Evolutionary conservation across 192 early-diverging fungal genomes (phyloP).

Genomic region (Gorgonomyces haynaldii): DNA sequence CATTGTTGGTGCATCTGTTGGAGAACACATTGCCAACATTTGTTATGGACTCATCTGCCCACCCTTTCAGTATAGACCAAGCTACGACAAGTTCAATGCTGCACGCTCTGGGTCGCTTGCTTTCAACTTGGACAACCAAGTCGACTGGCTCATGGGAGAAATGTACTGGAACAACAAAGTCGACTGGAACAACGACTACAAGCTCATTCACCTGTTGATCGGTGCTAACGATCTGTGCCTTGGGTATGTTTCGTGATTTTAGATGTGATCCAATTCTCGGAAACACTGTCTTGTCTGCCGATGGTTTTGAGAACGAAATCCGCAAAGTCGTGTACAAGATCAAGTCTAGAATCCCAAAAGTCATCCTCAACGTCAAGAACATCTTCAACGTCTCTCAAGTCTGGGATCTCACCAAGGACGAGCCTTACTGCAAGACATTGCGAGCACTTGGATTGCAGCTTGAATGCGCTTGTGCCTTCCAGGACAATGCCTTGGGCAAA

Average conservation of each 20-base stretch:
- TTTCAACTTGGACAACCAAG: slow-evolving; percentile 28
- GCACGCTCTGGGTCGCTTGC: not conserved
- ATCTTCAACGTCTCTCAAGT: slow-evolving; percentile 28
- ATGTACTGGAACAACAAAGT: slow-evolving; percentile 17
- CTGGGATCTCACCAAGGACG: slow-evolving; percentile 18
- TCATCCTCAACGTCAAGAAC: slow-evolving; percentile 33
- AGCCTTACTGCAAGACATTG: slow-evolving; percentile 14
- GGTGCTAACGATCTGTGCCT: slow-evolving; percentile 49
- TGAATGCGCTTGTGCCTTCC: slow-evolving; percentile 11
- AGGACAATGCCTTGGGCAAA: slow-evolving; percentile 7
- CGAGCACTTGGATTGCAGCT: slow-evolving; percentile 15
- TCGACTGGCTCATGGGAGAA: slow-evolving; percentile 31
- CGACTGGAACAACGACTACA: slow-evolving; percentile 31
- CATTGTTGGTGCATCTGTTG: slow-evolving; percentile 25
- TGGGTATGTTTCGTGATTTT: too few relatives aligned
- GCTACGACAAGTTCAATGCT: not conserved
- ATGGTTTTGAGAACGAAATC: slow-evolving; percentile 12
- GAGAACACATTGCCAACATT: not conserved
- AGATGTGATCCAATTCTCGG: slow-evolving; percentile 17
- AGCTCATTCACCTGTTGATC: slow-evolving; percentile 43
- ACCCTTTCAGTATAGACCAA: not conserved
- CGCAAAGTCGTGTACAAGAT: slow-evolving; percentile 19
- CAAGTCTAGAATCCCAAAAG: slow-evolving; percentile 23
- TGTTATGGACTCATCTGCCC: not conserved
- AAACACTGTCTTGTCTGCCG: slow-evolving; percentile 9